These are phyloP conservation scores for Immersiella caudata DNA, from an alignment of 495 filamentous ascomycete species.

Conservation along the genomic window DNA sequence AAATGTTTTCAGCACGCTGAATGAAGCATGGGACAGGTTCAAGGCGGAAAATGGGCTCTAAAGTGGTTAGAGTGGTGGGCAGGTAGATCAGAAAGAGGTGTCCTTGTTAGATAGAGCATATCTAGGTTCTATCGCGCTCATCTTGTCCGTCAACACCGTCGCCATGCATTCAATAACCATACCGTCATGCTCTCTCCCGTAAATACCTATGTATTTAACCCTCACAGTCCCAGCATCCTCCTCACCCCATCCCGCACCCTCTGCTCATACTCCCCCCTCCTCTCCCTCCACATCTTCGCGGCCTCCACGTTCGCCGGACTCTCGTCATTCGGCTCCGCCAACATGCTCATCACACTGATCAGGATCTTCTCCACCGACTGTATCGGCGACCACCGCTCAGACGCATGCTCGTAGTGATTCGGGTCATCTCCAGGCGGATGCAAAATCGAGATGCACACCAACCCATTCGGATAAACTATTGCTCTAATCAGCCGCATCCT, in stretches of 20 bases:
- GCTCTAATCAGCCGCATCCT: background rate
- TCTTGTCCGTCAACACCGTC: constrained; percentile 9
- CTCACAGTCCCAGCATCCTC: constrained; percentile 56
- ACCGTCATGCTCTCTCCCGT: background rate
- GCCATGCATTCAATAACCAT: constrained; percentile 17
- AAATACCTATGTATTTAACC: background rate
- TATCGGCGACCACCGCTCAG: constrained; percentile 94
- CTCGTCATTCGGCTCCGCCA: constrained; percentile 98
- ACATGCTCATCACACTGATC: constrained; percentile 97
- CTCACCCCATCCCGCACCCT: constrained; percentile 76
- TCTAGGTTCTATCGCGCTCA: background rate
- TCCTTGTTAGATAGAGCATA: background rate
- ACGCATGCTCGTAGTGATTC: constrained; percentile 97
- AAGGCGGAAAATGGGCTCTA: constrained; percentile 83
- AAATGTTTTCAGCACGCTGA: constrained; percentile 87
- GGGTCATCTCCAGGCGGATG: constrained; percentile 98
- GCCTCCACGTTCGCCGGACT: constrained; percentile 97
- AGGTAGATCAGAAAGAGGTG: background rate
- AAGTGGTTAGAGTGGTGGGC: constrained; percentile 22
- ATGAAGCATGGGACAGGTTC: constrained; percentile 99
- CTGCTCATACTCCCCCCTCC: constrained; percentile 80
- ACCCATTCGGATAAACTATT: constrained; percentile 85
- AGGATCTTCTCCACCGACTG: constrained; percentile 98
- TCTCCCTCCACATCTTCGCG: constrained; percentile 97
- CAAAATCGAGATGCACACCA: constrained; percentile 96